Base-by-base conservation (phyloP, 2,329 filamentous ascomycete genomes). In the Dendrostoma leiphaemia region DNA sequence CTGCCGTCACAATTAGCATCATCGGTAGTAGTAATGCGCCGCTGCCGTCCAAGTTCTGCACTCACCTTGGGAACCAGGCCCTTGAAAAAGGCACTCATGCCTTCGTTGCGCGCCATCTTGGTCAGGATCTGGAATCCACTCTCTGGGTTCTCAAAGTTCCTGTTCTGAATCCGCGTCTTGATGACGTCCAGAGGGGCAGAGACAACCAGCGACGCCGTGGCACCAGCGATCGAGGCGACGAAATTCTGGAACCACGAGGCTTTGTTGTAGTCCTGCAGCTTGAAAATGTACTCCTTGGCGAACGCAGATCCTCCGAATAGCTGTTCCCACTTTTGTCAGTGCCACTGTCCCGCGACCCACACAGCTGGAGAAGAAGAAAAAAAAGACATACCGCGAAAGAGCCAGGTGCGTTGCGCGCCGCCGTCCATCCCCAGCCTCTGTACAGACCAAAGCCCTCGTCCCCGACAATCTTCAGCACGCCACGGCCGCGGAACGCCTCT, bases 121-220 rank as follows among this genome's bases (percentile, higher is more conserved):
- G 85, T 82, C 59, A 99, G 77, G 65, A 99, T 97, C 67, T 85
- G 84, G 82, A 96, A 91, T 40, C 94, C 94, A 64, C 89, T 89
- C 78, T 97, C 91, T 57, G 93, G 93, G 79, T 96, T 94, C 61
- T 99, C 94, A 66, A 99, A 99, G 80, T 99, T 97, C 69, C 89
- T 85, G 82, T 97, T 97, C 77, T 97, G 93, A 65, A 97, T 96
- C 67, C 93, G 86, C 57, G 93, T 97, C 83, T 97, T 97, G 82
- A 97, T 94, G 64, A 97, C 93, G 69, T 97, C 93, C 56, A 97
- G 82, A 26, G 93, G 93, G 23, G 92, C 92, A n/a, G 92, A 97
- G 47, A 99, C 93, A 46, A 99, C 74, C 44, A 99, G 83, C n/a
- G 92, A 97, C 12, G 94, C 91, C 52, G 90, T 94, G 50, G 94